Conservation (phyloP, 2,329 filamentous ascomycete genomes). For the Fusarium sp. region DNA sequence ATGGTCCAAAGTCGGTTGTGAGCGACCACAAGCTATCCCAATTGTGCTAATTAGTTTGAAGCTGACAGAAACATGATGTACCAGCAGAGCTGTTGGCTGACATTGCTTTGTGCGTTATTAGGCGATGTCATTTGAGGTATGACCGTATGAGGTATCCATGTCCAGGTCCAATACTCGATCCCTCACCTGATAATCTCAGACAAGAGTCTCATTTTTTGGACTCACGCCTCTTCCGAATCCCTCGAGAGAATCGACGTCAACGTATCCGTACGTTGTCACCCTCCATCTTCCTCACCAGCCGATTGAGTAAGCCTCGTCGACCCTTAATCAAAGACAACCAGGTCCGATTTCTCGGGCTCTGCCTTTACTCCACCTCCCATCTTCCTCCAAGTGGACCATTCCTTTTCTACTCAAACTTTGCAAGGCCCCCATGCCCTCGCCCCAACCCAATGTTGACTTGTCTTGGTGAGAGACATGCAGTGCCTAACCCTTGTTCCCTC, state of each 20-base stretch:
- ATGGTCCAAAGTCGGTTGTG: constrained; percentile 18
- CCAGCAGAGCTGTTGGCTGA: constrained; percentile 11
- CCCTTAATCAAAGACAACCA: constrained; percentile 47
- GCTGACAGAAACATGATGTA: constrained; percentile 1
- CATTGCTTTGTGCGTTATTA: background rate
- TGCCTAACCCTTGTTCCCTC: constrained; percentile 26
- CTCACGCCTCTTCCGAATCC: constrained; percentile 5
- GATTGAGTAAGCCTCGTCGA: constrained; percentile 44
- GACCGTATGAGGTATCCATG: constrained; percentile 2
- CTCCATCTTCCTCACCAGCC: constrained; percentile 32
- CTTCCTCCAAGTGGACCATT: constrained; percentile 34
- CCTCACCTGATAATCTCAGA: background rate
- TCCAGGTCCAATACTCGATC: background rate
- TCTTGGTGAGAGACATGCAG: constrained; percentile 11
- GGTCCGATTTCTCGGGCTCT: constrained; percentile 42
- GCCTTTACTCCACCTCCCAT: constrained; percentile 42
- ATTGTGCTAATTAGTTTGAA: constrained; percentile 3
- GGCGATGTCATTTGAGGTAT: background rate
- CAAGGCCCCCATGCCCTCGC: constrained; percentile 30
- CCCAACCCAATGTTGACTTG: constrained; percentile 27
- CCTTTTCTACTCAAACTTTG: constrained; percentile 27
- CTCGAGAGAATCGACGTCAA: constrained; percentile 19
- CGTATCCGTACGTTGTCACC: constrained; percentile 23
- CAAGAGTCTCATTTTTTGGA: constrained; percentile 11
- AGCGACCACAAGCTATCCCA: constrained; percentile 16